Evolutionary conservation across 2,329 filamentous ascomycete genomes (phyloP).

Genomic region (Fusarium sp.): DNA sequence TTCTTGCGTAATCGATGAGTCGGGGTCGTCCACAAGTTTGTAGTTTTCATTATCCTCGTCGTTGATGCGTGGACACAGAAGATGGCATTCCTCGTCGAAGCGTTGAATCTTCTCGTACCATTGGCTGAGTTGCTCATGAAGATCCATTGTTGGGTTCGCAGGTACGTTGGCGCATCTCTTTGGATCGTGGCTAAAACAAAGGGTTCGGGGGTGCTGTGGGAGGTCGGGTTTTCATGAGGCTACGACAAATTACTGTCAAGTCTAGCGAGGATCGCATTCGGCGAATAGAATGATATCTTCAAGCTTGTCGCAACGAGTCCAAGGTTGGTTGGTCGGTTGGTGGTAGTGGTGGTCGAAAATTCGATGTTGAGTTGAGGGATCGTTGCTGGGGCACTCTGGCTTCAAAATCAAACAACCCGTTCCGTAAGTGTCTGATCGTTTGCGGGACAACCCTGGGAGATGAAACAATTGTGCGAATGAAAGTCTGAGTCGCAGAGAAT

Average conservation of each 20-base stretch:
- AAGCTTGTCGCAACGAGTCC: not conserved
- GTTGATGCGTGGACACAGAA: constrained; percentile 73
- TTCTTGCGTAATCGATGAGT: constrained; percentile 59
- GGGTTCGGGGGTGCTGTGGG: not conserved
- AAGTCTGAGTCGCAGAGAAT: not conserved
- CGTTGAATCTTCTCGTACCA: constrained; percentile 57
- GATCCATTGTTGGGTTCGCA: constrained; percentile 49
- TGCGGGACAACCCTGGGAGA: not conserved
- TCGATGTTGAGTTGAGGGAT: constrained; percentile 7
- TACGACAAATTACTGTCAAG: not conserved
- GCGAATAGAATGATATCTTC: not conserved
- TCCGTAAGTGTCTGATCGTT: constrained; percentile 5
- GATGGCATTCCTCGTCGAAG: constrained; percentile 64
- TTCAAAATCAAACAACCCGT: constrained; percentile 12
- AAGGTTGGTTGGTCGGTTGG: not conserved
- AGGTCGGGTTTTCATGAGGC: constrained; percentile 15
- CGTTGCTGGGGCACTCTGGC: constrained; percentile 33
- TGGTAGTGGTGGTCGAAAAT: constrained; percentile 1
- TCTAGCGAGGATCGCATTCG: not conserved
- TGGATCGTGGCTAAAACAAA: constrained; percentile 5
- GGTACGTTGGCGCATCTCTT: constrained; percentile 36
- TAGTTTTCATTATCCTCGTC: constrained; percentile 74
- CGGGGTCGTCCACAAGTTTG: constrained; percentile 58
- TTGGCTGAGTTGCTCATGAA: constrained; percentile 54
- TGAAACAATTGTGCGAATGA: not conserved